These are phyloP conservation scores for Hygrophoropsis aurantiaca DNA, from an alignment of 768 basidiomycete species.

Conservation along the genomic window DNA sequence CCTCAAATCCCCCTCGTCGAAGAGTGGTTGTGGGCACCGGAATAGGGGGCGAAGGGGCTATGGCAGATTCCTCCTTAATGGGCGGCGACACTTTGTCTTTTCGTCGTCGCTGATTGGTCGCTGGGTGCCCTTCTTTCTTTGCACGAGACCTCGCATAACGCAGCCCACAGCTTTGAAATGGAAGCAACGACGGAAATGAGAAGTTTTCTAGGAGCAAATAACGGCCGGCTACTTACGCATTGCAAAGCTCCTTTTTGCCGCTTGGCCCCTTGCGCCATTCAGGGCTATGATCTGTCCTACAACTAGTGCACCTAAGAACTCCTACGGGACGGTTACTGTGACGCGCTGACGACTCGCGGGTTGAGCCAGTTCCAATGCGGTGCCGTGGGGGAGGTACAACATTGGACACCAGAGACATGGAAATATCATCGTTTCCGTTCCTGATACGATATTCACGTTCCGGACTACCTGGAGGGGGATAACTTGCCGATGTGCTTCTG, in stretches of 20 bases:
- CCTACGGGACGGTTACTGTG: constrained; percentile 70
- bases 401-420: constrained; percentile 33
- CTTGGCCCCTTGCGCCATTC: constrained; percentile 93
- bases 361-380: constrained; percentile 51
- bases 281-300: constrained; percentile 78
- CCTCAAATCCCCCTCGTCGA: constrained; percentile 48
- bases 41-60: constrained; percentile 32
- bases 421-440: constrained; percentile 29
- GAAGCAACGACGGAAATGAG: constrained; percentile 21
- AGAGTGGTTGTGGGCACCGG: constrained; percentile 45
- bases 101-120: constrained; percentile 55
- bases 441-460: constrained; percentile 37
- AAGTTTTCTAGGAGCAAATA: constrained; percentile 7
- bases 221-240: constrained; percentile 65
- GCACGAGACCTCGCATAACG: constrained; percentile 86
- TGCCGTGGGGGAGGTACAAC: constrained; percentile 58
- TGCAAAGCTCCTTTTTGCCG: constrained; percentile 89
- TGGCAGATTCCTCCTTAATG: constrained; percentile 24
- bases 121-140: constrained; percentile 75
- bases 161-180: constrained; percentile 64
- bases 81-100: constrained; percentile 47
- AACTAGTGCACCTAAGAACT: constrained; percentile 72
- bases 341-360: constrained; percentile 45
- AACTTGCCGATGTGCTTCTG: constrained; percentile 34
- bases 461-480: constrained; percentile 38